Evolutionary conservation across 345 rosid species (phyloP), one percentile per base, ranked within the genome.

Genomic region (Barbarea vulgaris): DNA sequence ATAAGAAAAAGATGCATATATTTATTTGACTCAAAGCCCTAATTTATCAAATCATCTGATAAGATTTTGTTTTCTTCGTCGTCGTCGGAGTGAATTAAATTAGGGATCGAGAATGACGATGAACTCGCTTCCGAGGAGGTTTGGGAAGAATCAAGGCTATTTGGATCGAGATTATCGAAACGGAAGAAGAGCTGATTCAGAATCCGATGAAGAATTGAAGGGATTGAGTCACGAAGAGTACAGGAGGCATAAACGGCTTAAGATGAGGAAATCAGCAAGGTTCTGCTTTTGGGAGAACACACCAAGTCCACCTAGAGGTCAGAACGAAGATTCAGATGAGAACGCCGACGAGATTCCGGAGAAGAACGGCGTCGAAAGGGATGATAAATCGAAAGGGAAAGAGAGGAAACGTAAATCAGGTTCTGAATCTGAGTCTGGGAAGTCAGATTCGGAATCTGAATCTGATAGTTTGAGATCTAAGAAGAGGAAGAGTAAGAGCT

Each of bases 231-330:
- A 69, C 19, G 96, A 89, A 79, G 99, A 96, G 80, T 83, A 83
- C 69, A 72, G 98, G 85, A 85, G 98, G 75, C 79, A 81, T 75
- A 96, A 89, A 84, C 88, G 97, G 79, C 94, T 90, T 83, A 91
- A 91, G 87, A 55, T 89, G 96, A 86, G 98, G 82, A 93, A 85
- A 69, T 47, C 83, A 0, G 64, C 80, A 25, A 81, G 51, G 47
- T 72, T 70, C 30, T 93, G 88, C 79, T 79, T 95, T 21, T 96
- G 99, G 98, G 76, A 75, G 64, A 81, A 80, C 37, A 83, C 96
- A 3, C 97, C 97, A 42, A 94, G 95, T 81, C 97, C 97, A 27
- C 89, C 93, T 11, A 79, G 94, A 83, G 42, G 50, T 52, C 93
- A 53, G 13, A 75, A 77, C 39, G 86, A 70, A 8, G 88, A 82